These are phyloP conservation scores for Cucurbita ficifolia DNA, from an alignment of 306 rosid genomes.

Conservation along the genomic window DNA sequence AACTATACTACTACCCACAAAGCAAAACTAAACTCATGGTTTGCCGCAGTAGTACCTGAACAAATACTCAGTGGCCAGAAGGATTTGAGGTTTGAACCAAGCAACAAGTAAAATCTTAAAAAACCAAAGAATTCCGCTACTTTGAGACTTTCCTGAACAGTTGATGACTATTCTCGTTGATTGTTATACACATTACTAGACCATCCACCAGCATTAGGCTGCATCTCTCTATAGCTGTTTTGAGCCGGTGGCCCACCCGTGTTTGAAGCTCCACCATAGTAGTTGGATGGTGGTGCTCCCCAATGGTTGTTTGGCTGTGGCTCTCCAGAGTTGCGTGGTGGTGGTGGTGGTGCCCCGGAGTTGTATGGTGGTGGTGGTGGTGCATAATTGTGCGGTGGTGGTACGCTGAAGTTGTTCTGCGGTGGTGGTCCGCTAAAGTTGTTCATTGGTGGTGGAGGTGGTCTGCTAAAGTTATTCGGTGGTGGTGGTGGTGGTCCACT, in stretches of 20 bases:
- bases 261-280: constrained; percentile 11
- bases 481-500: too few relatives aligned
- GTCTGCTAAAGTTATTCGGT: too few relatives aligned
- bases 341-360: neutral
- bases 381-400: neutral
- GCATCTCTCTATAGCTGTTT: constrained; percentile 27
- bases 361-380: neutral
- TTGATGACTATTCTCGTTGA: constrained; percentile 21
- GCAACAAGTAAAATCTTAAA: neutral
- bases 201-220: constrained; percentile 33
- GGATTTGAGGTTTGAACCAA: neutral
- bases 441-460: neutral
- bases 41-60: neutral
- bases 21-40: neutral
- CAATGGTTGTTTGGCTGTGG: neutral
- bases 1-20: neutral
- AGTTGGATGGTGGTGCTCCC: constrained; percentile 8
- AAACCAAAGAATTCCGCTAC: neutral
- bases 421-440: neutral
- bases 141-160: constrained; percentile 16
- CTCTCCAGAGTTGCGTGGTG: neutral
- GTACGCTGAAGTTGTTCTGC: neutral
- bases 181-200: constrained; percentile 23
- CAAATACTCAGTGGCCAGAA: neutral
- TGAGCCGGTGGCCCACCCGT: constrained; percentile 10